phyloP scores from a whole-genome alignment of 345 rosid species.

The Melastoma malabathricum region DNA sequence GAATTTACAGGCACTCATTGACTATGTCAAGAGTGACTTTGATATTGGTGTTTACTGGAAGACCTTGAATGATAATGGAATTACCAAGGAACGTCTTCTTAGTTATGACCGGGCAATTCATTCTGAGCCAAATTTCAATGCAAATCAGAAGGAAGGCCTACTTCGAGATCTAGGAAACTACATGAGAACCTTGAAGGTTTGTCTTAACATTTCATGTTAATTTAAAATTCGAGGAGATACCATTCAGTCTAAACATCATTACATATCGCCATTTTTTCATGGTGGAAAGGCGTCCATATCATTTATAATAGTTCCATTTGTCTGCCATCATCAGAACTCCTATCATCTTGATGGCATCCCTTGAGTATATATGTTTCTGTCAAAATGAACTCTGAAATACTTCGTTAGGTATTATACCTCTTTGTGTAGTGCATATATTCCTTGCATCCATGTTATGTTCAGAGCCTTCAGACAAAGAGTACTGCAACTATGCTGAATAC shows the following conservation, averaged over 20 bases:
- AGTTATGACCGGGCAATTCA: conserved; percentile 96
- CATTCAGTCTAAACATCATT: too few species aligned
- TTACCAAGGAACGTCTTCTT: conserved; percentile 80
- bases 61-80: conserved; percentile 88
- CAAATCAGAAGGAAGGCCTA: conserved; percentile 77
- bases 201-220: conserved; percentile 6
- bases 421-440: too few species aligned
- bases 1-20: conserved; percentile 72
- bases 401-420: too few species aligned
- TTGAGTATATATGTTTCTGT: too few species aligned
- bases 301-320: neutral
- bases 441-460: too few species aligned
- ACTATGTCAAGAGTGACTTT: conserved; percentile 57
- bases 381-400: too few species aligned
- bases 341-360: too few species aligned
- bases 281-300: neutral
- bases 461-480: too few species aligned
- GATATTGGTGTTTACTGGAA: conserved; percentile 88
- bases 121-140: conserved; percentile 68
- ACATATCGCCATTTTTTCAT: conserved; percentile 4
- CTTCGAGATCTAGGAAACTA: conserved; percentile 86
- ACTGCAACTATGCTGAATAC: too few species aligned
- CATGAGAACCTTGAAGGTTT: conserved; percentile 93
- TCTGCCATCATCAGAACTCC: neutral
- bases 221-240: too few species aligned